Base-by-base conservation (phyloP, 768 basidiomycete species). In the Galerina marginata region DNA sequence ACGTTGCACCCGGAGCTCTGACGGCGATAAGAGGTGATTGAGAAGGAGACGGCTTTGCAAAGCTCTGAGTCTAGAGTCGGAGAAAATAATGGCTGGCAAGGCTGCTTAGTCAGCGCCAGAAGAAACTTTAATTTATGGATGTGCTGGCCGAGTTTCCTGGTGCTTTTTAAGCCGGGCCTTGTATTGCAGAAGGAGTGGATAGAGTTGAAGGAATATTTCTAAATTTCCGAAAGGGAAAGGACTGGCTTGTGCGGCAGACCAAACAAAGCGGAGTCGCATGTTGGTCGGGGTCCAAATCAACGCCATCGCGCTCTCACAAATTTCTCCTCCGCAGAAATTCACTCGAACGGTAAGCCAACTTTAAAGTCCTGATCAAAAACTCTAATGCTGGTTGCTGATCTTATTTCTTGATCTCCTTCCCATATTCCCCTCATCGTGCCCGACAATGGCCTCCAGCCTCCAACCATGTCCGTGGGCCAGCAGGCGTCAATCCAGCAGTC, bases 311-410 rank as follows among this genome's bases (percentile, higher is more conserved):
- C 66, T 70, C 69, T 68, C 70, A 72, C 75, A 75, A 80, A 77
- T 77, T 80, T 80, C 81, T 82, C 80, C 80, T 83, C 81, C 85
- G 82, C 83, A 83, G 84, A 82, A 84, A 79, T 82, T 77, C 72
- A 81, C 79, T 79, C 80, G 75, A 77, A 83, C 84, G 85, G 86
- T 87, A 80, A 85, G 87, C 81, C 85, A 87, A 88, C 85, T 85
- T 86, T 86, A 80, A 74, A 69, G 67, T 70, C 62, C 67, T 74
- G 79, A 84, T 81, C 77, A 73, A 77, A 77, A 86, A 85, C 84
- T 85, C 81, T 86, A 87, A 82, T 83, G 79, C 76, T 74, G 67
- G 71, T 71, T 61, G 69, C 75, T 79, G 69, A 79, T 72, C 69
- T 71, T 74, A 70, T 71, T 66, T 56, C 62, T 66, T 70, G 66